Evolutionary conservation across 768 basidiomycete species (phyloP).

Genomic region (Lactarius akahatsu): DNA sequence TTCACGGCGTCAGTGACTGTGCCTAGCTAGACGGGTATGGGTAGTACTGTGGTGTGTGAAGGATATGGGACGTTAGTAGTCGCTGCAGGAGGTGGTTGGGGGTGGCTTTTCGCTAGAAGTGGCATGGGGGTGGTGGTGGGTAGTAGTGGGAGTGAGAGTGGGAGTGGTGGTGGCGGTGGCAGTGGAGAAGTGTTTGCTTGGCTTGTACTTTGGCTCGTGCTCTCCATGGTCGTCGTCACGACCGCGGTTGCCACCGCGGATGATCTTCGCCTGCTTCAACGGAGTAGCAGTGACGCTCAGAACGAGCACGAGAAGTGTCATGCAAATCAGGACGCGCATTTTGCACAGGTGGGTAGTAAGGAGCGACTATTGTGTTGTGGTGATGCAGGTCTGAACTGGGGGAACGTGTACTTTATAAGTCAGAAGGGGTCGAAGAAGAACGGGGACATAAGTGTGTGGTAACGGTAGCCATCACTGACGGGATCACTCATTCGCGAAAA

Average conservation of each 20-base stretch:
- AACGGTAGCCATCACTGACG: neutral
- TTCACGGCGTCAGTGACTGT: neutral
- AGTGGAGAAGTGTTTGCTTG: neutral
- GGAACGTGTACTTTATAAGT: slow-evolving; percentile 8
- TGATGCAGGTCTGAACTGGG: neutral
- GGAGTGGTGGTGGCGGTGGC: too few species aligned
- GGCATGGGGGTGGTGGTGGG: neutral
- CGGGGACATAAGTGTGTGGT: slow-evolving; percentile 7
- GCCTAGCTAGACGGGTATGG: neutral
- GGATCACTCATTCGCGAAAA: neutral
- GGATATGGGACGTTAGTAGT: neutral
- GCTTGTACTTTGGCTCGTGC: too few species aligned
- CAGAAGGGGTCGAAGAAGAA: neutral
- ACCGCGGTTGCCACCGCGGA: slow-evolving; percentile 28
- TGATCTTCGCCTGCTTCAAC: slow-evolving; percentile 35
- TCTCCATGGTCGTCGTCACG: neutral
- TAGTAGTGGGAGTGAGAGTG: neutral
- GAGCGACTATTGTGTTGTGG: neutral
- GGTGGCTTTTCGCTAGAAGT: too few species aligned
- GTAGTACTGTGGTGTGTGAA: neutral
- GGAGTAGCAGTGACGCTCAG: slow-evolving; percentile 14
- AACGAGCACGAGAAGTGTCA: slow-evolving; percentile 16
- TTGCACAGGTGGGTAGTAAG: neutral
- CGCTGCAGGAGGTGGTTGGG: neutral
- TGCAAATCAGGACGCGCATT: slow-evolving; percentile 8